Percentiles rank a stretch among this genome's conserved stretches.
Evolutionary conservation across 441 rosid genomes (phyloP).

Genomic region (Adansonia madagascariensis): DNA sequence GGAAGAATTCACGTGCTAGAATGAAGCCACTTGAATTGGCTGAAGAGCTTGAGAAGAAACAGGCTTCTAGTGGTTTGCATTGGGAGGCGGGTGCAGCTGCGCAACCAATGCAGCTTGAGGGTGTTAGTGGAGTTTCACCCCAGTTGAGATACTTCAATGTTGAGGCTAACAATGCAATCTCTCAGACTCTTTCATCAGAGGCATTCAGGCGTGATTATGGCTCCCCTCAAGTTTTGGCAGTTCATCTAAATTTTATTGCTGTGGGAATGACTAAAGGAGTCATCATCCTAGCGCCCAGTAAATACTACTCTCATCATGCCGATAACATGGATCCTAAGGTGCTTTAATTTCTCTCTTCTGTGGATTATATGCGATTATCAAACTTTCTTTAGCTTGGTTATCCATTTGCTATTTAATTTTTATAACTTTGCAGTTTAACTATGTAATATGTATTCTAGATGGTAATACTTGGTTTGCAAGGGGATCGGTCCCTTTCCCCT

Average conservation of each 20-base stretch:
- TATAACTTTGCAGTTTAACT: conserved; percentile 24
- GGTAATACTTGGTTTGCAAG: conserved; percentile 82
- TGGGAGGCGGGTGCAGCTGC: conserved; percentile 99
- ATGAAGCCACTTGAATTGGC: conserved; percentile 91
- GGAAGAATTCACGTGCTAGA: conserved; percentile 48
- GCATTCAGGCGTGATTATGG: conserved; percentile 92
- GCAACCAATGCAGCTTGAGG: conserved; percentile 99
- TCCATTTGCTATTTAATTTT: conserved; percentile 13
- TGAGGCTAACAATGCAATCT: conserved; percentile 57
- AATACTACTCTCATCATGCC: conserved; percentile 66
- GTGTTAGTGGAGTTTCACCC: conserved; percentile 85
- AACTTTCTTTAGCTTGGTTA: conserved; percentile 23
- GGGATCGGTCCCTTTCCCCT: conserved; percentile 76
- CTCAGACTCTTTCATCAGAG: conserved; percentile 68
- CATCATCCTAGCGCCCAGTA: conserved; percentile 72
- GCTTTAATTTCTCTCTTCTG: conserved; percentile 27
- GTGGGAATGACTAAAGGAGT: conserved; percentile 90
- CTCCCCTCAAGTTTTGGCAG: conserved; percentile 87
- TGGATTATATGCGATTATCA: neutral
- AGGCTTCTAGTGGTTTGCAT: conserved; percentile 94
- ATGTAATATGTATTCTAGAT: conserved; percentile 51
- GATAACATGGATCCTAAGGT: conserved; percentile 90
- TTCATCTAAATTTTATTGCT: conserved; percentile 80
- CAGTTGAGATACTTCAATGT: conserved; percentile 88
- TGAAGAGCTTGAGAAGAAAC: conserved; percentile 92